phyloP scores from a whole-genome alignment of 1,284 basidiomycete genomes.

The Leucoagaricus sp. region DNA sequence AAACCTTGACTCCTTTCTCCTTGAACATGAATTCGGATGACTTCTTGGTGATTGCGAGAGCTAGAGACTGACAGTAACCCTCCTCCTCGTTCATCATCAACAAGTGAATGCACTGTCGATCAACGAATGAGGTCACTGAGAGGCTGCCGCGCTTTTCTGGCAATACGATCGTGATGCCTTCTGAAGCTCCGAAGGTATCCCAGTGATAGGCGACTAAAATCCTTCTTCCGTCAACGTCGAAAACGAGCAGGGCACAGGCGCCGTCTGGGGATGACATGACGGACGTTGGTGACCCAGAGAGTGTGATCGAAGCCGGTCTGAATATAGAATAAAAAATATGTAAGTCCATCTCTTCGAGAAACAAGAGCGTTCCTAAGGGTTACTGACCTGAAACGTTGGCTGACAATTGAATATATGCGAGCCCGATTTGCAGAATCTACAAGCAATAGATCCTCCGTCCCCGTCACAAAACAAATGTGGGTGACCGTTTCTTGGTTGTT shows the following conservation, averaged over 20 bases:
- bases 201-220: constrained; percentile 50
- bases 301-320: constrained; percentile 49
- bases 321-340: background rate
- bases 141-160: constrained; percentile 24
- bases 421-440: constrained; percentile 42
- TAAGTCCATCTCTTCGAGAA: background rate
- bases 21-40: constrained; percentile 57
- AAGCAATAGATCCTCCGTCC: constrained; percentile 50
- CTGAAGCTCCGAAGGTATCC: constrained; percentile 53
- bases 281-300: constrained; percentile 33
- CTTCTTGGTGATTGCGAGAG: constrained; percentile 53
- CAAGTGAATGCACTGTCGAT: constrained; percentile 42
- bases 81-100: constrained; percentile 36
- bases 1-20: constrained; percentile 30
- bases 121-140: constrained; percentile 46
- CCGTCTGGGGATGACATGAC: constrained; percentile 53
- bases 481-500: constrained; percentile 26
- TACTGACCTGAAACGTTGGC: constrained; percentile 50
- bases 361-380: no score
- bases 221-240: constrained; percentile 19
- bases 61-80: constrained; percentile 39
- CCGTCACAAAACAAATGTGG: constrained; percentile 40
- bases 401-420: constrained; percentile 51
- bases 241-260: constrained; percentile 45
- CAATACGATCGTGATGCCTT: constrained; percentile 41